Percentiles rank a stretch among this genome's conserved stretches.
Evolutionary conservation across 345 rosid genomes (phyloP).

Genomic region (Ailanthus altissimus): DNA sequence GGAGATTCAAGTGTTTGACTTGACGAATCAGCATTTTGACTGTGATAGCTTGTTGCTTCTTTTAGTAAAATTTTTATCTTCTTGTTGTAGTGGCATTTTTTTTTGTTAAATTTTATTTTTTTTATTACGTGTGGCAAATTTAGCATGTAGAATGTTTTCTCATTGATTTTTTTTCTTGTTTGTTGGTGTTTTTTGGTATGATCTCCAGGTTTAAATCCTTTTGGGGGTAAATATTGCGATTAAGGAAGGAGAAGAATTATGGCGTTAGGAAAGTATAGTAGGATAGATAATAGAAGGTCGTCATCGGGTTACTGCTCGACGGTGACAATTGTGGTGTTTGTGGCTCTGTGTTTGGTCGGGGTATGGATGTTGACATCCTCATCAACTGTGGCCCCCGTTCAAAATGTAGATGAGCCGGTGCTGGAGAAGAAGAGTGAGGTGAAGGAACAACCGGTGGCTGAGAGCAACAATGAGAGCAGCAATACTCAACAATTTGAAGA

Average conservation of each 20-base stretch:
- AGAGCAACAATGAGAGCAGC: constrained; percentile 31
- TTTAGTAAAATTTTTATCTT: background rate
- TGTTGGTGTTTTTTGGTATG: background rate
- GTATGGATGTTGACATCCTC: constrained; percentile 97
- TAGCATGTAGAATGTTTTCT: background rate
- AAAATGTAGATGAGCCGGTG: constrained; percentile 54
- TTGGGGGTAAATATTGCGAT: background rate
- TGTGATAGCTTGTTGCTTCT: background rate
- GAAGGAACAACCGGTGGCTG: constrained; percentile 42
- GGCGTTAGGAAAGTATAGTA: constrained; percentile 74
- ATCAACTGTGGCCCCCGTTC: constrained; percentile 63
- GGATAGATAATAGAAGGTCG: constrained; percentile 69
- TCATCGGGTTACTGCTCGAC: constrained; percentile 78
- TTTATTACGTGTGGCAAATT: background rate
- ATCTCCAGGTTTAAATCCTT: constrained; percentile 12
- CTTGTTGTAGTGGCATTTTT: background rate
- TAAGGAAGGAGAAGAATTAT: constrained; percentile 28
- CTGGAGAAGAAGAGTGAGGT: constrained; percentile 60
- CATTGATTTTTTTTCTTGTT: background rate
- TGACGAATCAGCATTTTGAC: background rate
- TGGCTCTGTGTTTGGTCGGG: constrained; percentile 90
- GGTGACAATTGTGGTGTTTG: constrained; percentile 74
- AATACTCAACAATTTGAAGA: constrained; percentile 50
- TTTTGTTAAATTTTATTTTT: background rate
- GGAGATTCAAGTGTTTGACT: background rate